Conservation (phyloP, 2,329 filamentous ascomycete species). For the Alternaria arborescens region DNA sequence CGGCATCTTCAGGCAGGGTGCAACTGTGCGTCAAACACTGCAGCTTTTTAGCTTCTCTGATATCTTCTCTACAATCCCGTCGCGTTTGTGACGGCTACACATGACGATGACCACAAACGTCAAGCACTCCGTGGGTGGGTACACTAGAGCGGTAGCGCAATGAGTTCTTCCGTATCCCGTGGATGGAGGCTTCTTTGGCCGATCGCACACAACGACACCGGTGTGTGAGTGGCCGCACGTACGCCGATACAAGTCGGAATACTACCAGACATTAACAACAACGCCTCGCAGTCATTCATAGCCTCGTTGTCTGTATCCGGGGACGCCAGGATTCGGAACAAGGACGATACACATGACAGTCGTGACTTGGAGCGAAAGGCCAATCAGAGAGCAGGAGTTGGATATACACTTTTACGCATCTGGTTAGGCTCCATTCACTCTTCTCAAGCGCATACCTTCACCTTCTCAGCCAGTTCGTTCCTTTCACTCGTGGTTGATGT, state of each 20-base stretch:
- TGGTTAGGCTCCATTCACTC: constrained; percentile 13
- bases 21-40: neutral
- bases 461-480: neutral
- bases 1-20: neutral
- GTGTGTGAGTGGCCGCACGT: neutral
- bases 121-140: constrained; percentile 9
- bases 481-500: neutral
- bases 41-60: constrained; percentile 1
- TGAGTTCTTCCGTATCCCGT: constrained; percentile 8
- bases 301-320: neutral
- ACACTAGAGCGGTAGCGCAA: constrained; percentile 15
- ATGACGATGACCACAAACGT: constrained; percentile 13
- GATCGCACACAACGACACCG: constrained; percentile 3
- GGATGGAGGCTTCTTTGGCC: constrained; percentile 6
- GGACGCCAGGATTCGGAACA: neutral
- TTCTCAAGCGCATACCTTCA: neutral
- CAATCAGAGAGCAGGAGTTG: constrained; percentile 14
- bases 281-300: neutral
- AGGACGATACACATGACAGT: constrained; percentile 1
- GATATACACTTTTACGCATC: constrained; percentile 4
- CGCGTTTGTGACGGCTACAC: constrained; percentile 2
- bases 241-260: neutral
- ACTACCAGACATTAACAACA: neutral
- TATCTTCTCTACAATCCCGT: neutral
- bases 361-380: constrained; percentile 3